Evolutionary conservation across 345 rosid genomes (phyloP), one percentile per base, ranked within the genome.

Genomic region (Citrus inodora): DNA sequence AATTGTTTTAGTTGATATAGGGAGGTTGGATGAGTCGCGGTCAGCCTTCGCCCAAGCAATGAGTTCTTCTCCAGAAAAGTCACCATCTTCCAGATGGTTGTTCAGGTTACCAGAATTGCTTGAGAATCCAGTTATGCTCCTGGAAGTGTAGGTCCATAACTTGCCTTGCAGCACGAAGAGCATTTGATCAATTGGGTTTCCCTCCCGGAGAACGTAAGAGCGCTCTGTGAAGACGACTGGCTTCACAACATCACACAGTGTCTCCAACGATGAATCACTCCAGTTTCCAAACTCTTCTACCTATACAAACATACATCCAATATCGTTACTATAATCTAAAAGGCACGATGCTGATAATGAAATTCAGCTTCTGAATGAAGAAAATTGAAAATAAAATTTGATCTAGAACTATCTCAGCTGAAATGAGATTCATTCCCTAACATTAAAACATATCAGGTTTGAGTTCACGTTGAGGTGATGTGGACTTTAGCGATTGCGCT

Each of bases 31-130:
- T 25, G 94, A 88, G 35, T 91, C 84, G 73, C 85, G 91, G 62
- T 93, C 92, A 81, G 88, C 92, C 30, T 92, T 73, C 0, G 97
- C 95, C 98, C 97, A 95, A 0, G 94, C 87, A 42, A 92, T 83
- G 68, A 95, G 92, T 78, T 90, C 93, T 78, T 91, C 97, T 65
- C 99, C 99, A 21, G 92, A 93, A 76, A 89, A 92, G 78, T 91
- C 96, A 17, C 91, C 93, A 0, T 89, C 93, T 82, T 89, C 85
- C 17, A 93, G 91, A 79, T 87, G 79, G 17, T 33, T 33, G 55
- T 9, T 38, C 27, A 8, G 24, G 51, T 42, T n/a, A 42, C 24
- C 21, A 24, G 25, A 9, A 16, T 9, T 42, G 58, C 73, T 46
- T 5, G 72, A 10, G 32, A 11, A 24, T 27, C 17, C 72, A 68